Base-by-base conservation (phyloP, 768 basidiomycete genomes). In the Suillus bovinus region DNA sequence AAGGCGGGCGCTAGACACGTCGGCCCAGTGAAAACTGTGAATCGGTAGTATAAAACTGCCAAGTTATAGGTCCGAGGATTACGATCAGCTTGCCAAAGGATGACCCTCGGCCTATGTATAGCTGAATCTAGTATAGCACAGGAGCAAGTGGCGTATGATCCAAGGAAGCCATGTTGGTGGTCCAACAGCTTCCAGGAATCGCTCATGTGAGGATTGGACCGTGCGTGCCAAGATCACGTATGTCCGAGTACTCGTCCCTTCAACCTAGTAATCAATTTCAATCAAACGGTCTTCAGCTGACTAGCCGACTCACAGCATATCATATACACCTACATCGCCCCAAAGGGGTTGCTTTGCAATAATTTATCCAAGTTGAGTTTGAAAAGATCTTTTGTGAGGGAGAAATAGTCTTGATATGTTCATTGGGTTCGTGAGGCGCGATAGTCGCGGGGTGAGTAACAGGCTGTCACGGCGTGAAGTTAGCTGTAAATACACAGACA, bases 301-400 rank as follows among this genome's bases (percentile, higher is more conserved):
- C 38, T 56, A 17, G 24, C 55, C 55, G 55, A 52, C 31, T 11
- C 29, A 52, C 29, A 49, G 29, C 50, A 52, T 50, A 29, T 29
- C 27, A 31, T 20, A 50, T 38, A 27, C 10, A 20, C 10, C 27
- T 9, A 27, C 9, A 29, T 46, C n/a, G n/a, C n/a, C n/a, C n/a
- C n/a, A 9, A 3, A 41, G 13, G 3, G 17, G 36, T 8, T 16
- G 24, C 11, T 34, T 11, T 11, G 39, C 11, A 27, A 10, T 29
- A 56, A 56, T 56, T 11, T 56, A 56, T 56, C 55, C 27, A 56
- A 39, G 17, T 39, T 41, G 24, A 39, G 55, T 56, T 27, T 56
- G 17, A 39, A 56, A 56, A 13, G 38, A 39, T 27, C 10, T 39
- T 20, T 38, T 56, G 38, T n/a, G 38, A 56, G 38, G 17, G 27